These are phyloP conservation scores for Cordyceps cateniannulata DNA, from an alignment of 2,329 filamentous ascomycete species.

Conservation along the genomic window DNA sequence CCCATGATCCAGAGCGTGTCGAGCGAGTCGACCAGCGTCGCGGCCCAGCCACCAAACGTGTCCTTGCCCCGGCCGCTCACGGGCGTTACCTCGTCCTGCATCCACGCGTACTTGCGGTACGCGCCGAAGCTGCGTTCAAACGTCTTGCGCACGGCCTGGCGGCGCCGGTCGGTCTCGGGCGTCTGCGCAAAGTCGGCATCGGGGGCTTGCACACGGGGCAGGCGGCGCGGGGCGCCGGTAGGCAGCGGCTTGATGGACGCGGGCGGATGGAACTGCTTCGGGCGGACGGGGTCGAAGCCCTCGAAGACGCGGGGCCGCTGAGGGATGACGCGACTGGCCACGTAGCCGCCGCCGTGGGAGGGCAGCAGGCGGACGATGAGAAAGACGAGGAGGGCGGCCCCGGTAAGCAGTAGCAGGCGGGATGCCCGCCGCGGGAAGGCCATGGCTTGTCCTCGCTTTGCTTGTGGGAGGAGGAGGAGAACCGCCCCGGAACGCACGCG, in stretches of 20 bases:
- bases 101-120: conserved; percentile 57
- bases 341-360: conserved; percentile 16
- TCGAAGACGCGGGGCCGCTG: conserved; percentile 6
- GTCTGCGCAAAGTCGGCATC: conserved; percentile 30
- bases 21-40: conserved; percentile 56
- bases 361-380: conserved; percentile 20
- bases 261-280: conserved; percentile 22
- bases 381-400: conserved; percentile 16
- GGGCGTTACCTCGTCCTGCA: conserved; percentile 55
- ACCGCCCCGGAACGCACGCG: not conserved
- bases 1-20: conserved; percentile 67
- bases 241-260: conserved; percentile 31
- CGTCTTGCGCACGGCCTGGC: conserved; percentile 39
- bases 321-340: conserved; percentile 17
- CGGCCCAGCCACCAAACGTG: conserved; percentile 58
- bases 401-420: conserved; percentile 19
- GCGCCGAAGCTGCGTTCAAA: conserved; percentile 52
- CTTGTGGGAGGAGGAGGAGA: not conserved
- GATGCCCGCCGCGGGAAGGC: conserved; percentile 19
- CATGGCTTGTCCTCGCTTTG: conserved; percentile 11
- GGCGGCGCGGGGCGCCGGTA: conserved; percentile 20
- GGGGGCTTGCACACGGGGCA: conserved; percentile 25
- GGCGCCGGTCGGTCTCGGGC: conserved; percentile 29
- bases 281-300: conserved; percentile 9
- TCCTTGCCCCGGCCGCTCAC: conserved; percentile 44